These are phyloP conservation scores for Fusarium sp. DNA, from an alignment of 2,329 filamentous ascomycete species.

Conservation along the genomic window DNA sequence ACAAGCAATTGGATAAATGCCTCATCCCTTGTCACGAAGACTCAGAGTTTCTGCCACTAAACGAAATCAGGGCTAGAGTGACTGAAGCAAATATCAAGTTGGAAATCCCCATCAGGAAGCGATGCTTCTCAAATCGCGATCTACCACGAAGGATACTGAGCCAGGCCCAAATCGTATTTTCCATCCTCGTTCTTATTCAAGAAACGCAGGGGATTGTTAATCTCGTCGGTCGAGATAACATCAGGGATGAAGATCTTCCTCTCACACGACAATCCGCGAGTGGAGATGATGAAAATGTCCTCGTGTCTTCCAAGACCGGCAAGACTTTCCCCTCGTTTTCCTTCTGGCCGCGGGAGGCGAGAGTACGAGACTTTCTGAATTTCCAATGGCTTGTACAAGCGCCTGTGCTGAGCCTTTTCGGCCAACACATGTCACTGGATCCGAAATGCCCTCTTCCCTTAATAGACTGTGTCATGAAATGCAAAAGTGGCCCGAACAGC, in stretches of 20 bases:
- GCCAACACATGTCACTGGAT: not conserved
- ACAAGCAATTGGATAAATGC: not conserved
- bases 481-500: not conserved
- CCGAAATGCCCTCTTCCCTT: constrained; percentile 5
- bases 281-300: not conserved
- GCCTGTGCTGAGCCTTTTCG: constrained; percentile 1
- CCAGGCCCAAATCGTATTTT: constrained; percentile 12
- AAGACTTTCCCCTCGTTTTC: not conserved
- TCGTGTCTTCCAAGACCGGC: not conserved
- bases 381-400: constrained; percentile 28
- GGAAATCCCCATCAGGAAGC: not conserved
- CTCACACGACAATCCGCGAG: not conserved
- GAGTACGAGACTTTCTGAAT: constrained; percentile 5
- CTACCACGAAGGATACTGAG: not conserved
- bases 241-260: constrained; percentile 22
- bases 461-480: not conserved
- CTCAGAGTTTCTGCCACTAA: not conserved
- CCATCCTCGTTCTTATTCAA: constrained; percentile 20
- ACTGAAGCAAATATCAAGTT: not conserved
- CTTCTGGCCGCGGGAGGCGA: not conserved
- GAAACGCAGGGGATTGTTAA: not conserved
- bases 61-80: not conserved
- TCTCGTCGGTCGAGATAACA: not conserved
- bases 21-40: not conserved
- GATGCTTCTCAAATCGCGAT: not conserved